phyloP scores from a whole-genome alignment of 352 stramenopile species.

The Pythium pyrilobum region DNA sequence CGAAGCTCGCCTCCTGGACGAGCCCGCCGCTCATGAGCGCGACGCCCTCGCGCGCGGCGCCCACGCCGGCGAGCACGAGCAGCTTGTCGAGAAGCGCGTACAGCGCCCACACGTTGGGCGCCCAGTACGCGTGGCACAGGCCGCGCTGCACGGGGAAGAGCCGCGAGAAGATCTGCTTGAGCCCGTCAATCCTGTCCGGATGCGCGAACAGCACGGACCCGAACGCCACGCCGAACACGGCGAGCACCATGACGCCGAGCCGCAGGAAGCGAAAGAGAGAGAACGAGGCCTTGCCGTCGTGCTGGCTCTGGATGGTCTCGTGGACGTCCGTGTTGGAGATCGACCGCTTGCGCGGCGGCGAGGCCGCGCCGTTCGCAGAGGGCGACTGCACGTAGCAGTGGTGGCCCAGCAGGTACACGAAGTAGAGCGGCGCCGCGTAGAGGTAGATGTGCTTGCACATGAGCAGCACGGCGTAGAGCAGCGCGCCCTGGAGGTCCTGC shows the following conservation, averaged over 20 bases:
- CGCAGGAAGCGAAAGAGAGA: slow-evolving; percentile 66
- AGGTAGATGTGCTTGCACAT: slow-evolving; percentile 99
- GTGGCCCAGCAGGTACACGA: slow-evolving; percentile 92
- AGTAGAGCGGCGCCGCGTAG: slow-evolving; percentile 94
- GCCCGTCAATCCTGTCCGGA: slow-evolving; percentile 37
- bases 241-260: slow-evolving; percentile 82
- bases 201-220: slow-evolving; percentile 55
- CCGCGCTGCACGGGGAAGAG: slow-evolving; percentile 97
- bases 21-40: slow-evolving; percentile 82
- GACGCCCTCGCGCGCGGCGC: slow-evolving; percentile 22
- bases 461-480: slow-evolving; percentile 90
- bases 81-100: slow-evolving; percentile 92
- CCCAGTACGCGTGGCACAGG: slow-evolving; percentile 98
- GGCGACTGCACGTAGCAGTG: slow-evolving; percentile 78
- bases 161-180: slow-evolving; percentile 88
- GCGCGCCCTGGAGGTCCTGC: slow-evolving; percentile 82
- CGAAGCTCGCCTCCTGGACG: slow-evolving; percentile 76
- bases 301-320: slow-evolving; percentile 55
- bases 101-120: slow-evolving; percentile 97
- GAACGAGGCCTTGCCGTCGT: slow-evolving; percentile 54
- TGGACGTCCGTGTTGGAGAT: slow-evolving; percentile 69
- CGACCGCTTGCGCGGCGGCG: slow-evolving; percentile 40
- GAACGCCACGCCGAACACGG: slow-evolving; percentile 81
- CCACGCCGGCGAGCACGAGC: slow-evolving; percentile 37
- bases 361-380: slow-evolving; percentile 12